These are phyloP conservation scores for Botrytis galanthina DNA, from an alignment of 2,329 filamentous ascomycete genomes.

Conservation along the genomic window DNA sequence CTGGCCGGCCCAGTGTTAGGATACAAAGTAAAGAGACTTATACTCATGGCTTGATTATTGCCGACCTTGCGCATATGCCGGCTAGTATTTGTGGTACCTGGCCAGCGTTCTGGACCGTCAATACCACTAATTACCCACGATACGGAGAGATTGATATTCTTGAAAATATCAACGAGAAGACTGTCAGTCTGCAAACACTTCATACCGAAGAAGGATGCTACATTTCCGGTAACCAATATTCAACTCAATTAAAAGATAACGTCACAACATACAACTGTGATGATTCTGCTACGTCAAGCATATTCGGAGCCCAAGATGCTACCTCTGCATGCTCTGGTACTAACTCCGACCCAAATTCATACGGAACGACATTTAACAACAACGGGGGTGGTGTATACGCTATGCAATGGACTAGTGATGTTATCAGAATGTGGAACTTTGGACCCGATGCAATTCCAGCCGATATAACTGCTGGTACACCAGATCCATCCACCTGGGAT, in stretches of 20 bases:
- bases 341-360: slow-evolving; percentile 45
- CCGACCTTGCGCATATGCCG: slow-evolving; percentile 65
- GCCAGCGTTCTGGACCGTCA: slow-evolving; percentile 62
- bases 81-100: slow-evolving; percentile 70
- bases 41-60: slow-evolving; percentile 64
- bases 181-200: slow-evolving; percentile 58
- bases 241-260: slow-evolving; percentile 1
- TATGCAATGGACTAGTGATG: slow-evolving; percentile 64
- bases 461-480: slow-evolving; percentile 56
- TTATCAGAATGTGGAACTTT: slow-evolving; percentile 76
- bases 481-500: slow-evolving; percentile 66
- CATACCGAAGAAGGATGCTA: slow-evolving; percentile 53
- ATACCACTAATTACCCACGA: slow-evolving; percentile 57
- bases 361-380: slow-evolving; percentile 62
- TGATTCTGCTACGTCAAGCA: slow-evolving; percentile 31
- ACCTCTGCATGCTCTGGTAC: slow-evolving; percentile 30
- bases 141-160: slow-evolving; percentile 65
- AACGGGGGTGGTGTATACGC: slow-evolving; percentile 65
- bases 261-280: slow-evolving; percentile 30
- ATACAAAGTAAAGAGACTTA: slow-evolving; percentile 62
- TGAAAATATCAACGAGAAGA: slow-evolving; percentile 63
- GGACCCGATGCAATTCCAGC: slow-evolving; percentile 59
- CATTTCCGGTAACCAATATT: slow-evolving; percentile 34
- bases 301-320: slow-evolving; percentile 42
- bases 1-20: slow-evolving; percentile 63